Evolutionary conservation across 78 protist species (phyloP).

Genomic region (Dictyostelium intermedium): DNA sequence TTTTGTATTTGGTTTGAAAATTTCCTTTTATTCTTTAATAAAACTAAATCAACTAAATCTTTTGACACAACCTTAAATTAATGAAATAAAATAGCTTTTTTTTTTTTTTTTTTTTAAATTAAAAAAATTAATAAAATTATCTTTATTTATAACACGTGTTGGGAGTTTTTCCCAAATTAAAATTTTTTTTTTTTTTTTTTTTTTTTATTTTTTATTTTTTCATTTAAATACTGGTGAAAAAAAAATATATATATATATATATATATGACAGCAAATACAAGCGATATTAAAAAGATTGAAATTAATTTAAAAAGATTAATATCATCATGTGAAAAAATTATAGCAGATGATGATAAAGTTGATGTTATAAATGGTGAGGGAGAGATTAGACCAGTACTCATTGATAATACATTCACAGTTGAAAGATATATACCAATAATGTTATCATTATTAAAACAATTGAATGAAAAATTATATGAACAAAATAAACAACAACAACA

Average conservation of each 20-base stretch:
- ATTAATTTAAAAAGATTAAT: conserved; percentile 47
- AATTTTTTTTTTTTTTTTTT: neutral
- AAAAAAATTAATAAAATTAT: too few species aligned
- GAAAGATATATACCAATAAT: conserved; percentile 55
- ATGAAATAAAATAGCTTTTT: too few species aligned
- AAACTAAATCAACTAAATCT: too few species aligned
- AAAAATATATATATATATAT: neutral
- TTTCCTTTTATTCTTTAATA: too few species aligned
- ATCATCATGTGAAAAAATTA: conserved; percentile 43
- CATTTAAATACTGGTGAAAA: neutral
- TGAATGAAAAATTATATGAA: conserved; percentile 27
- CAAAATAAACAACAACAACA: neutral
- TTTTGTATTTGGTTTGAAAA: too few species aligned
- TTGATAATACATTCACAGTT: conserved; percentile 24
- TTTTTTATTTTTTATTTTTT: neutral
- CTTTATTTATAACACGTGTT: too few species aligned
- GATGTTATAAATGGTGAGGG: neutral
- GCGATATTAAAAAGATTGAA: neutral
- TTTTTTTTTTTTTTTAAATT: too few species aligned
- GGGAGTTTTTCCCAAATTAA: too few species aligned
- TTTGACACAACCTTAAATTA: too few species aligned
- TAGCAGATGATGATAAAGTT: neutral
- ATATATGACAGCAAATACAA: neutral
- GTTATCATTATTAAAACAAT: conserved; percentile 12
- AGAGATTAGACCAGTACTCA: neutral